Conservation (phyloP, 768 basidiomycete genomes). For the Phaeotremella fagi region DNA sequence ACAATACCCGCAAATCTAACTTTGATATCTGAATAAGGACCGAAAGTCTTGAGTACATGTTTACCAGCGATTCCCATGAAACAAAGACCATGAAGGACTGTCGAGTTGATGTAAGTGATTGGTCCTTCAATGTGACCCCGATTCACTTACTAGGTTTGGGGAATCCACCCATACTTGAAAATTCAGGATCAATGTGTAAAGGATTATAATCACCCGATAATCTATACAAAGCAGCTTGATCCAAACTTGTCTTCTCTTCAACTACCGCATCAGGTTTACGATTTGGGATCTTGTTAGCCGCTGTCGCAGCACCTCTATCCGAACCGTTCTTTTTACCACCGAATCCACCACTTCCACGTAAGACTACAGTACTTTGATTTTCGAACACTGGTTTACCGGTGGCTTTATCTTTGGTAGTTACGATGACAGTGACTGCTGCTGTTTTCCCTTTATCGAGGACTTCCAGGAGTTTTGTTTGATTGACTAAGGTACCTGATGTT, state of each 20-base stretch:
- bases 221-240: slow-evolving; percentile 88
- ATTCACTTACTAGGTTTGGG: slow-evolving; percentile 66
- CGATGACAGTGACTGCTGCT: slow-evolving; percentile 73
- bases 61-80: slow-evolving; percentile 89
- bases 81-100: slow-evolving; percentile 64
- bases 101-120: not conserved
- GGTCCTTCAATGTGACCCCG: slow-evolving; percentile 34
- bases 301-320: slow-evolving; percentile 89
- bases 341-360: slow-evolving; percentile 93
- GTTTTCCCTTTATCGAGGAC: slow-evolving; percentile 70
- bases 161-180: slow-evolving; percentile 92
- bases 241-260: slow-evolving; percentile 76
- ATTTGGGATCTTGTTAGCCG: slow-evolving; percentile 71
- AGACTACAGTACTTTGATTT: slow-evolving; percentile 84
- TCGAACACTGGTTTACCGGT: slow-evolving; percentile 80
- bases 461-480: slow-evolving; percentile 60
- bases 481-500: slow-evolving; percentile 72
- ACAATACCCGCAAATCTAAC: slow-evolving; percentile 91
- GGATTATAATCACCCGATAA: slow-evolving; percentile 90
- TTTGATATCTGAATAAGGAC: slow-evolving; percentile 87
- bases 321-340: slow-evolving; percentile 79
- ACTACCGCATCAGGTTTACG: slow-evolving; percentile 76
- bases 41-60: slow-evolving; percentile 82
- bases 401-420: slow-evolving; percentile 72
- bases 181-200: slow-evolving; percentile 85